Evolutionary conservation across 2,329 filamentous ascomycete species (phyloP), one percentile per base, ranked within the genome.

Genomic region (Xylaria sp.): DNA sequence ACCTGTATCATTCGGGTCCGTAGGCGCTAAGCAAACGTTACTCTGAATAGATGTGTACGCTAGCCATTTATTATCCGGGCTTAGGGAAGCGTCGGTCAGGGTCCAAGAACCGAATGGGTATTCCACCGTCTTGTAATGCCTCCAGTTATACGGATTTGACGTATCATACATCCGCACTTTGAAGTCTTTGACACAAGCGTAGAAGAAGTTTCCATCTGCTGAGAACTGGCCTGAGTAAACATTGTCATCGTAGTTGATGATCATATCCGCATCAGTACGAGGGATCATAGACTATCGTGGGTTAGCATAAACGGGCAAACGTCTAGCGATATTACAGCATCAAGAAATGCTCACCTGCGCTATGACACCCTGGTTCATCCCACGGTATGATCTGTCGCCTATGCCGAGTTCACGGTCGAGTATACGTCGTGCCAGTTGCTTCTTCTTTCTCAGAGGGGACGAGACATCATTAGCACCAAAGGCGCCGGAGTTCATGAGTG

Each of bases 161-260:
- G 95, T 98, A 76, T 98, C 94, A 77, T 98, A 99, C 92, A 99
- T 94, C 56, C 94, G 90, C 9, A 99, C 93, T 69, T 88, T 90
- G 79, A 97, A 97, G 77, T 98, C 94, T 76, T 97, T 92, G 9
- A 90, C 91, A 72, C 91, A 95, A 5, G 90, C 89, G 74, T 94
- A 98, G 80, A 97, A 98, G 80, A 98, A 98, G 76, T 97, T 96
- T 25, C 95, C 95, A 71, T 99, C 95, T 67, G 96, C 92, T 0
- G 92, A 97, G 75, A 98, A 99, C 74, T 98, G 94, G 1, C 95
- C 95, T 2, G 92, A 97, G 73, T 98, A 98, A 56, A 95, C 94
- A 42, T 92, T 88, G 4, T 89, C 85, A 58, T 94, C 87, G 74
- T 94, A 96, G 71, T 96, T 91, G 65, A 98, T 89, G 64, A 97